Evolutionary conservation across 495 filamentous ascomycete species (phyloP), one percentile per base, ranked within the genome.

Genomic region (Hypoxylon subgilvum): DNA sequence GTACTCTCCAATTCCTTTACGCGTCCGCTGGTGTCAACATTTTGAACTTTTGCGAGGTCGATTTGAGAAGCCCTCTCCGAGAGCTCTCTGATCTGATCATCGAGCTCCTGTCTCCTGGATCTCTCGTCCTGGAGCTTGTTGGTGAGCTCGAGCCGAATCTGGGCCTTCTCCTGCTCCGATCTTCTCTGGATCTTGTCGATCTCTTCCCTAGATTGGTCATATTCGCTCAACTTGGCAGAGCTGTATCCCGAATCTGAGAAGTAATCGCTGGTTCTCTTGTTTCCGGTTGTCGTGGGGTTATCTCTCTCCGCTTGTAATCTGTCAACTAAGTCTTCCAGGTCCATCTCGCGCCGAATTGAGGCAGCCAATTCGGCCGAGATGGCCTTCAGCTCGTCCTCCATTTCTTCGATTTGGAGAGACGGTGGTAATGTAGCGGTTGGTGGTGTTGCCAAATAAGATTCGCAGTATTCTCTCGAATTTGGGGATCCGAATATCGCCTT

Each of bases 161-260:
- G 86, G 6, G 92, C 94, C 58, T 89, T 90, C 61, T 97, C 92
- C 71, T 96, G 94, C 75, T 97, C 93, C 0, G 88, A 87, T 53
- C 86, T 84, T 50, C 94, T 84, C 53, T 90, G 86, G 52, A 91
- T 77, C 68, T 85, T 88, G 57, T 96, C 91, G 39, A 96, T 75
- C 71, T 96, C 91, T 67, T 96, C 90, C 25, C 86, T 76, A 46
- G 85, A 86, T 12, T 82, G 81, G 60, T 89, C 88, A 74, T 88
- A 90, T 23, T 80, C 78, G 61, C 76, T 77, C 40, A 76, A 68
- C 63, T 91, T 85, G 46, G 88, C 82, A 3, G 92, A 92, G 70
- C 91, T 92, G 39, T 88, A 88, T 38, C 95, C 94, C 0, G 91
- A 95, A 69, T 98, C 94, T 0, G 94, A 98, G 69, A 92, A 98